These are phyloP conservation scores for Lentinula boryana DNA, from an alignment of 768 basidiomycete genomes.

Conservation along the genomic window DNA sequence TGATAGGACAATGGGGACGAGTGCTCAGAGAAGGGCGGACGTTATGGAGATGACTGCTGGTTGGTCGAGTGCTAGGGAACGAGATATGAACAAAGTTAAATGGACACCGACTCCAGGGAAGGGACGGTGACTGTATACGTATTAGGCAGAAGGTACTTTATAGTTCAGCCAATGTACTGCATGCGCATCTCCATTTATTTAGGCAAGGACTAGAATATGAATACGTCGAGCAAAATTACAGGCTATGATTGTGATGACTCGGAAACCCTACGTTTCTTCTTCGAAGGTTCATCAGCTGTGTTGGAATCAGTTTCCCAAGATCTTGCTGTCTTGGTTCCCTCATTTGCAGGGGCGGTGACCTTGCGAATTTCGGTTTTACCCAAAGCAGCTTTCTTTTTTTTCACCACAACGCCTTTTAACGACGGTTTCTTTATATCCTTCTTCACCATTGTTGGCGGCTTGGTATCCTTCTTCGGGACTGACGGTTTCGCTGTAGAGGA, in stretches of 20 bases:
- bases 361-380: conserved; percentile 7
- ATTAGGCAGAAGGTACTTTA: too few relatives aligned
- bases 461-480: conserved; percentile 26
- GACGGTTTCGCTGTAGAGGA: conserved; percentile 20
- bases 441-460: conserved; percentile 30
- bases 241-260: conserved; percentile 7
- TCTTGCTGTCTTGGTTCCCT: conserved; percentile 11
- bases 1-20: conserved; percentile 62
- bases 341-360: conserved; percentile 12
- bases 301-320: conserved; percentile 11
- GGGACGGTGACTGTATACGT: conserved; percentile 23
- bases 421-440: conserved; percentile 56
- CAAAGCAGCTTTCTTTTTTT: conserved; percentile 56
- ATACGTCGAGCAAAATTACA: not conserved
- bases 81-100: conserved; percentile 57
- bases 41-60: conserved; percentile 52
- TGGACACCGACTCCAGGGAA: conserved; percentile 73
- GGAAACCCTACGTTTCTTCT: conserved; percentile 57
- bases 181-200: too few relatives aligned
- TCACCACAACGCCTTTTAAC: conserved; percentile 76
- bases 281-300: conserved; percentile 29
- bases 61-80: conserved; percentile 57
- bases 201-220: not conserved
- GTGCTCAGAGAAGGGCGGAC: conserved; percentile 59
- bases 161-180: not conserved